These are phyloP conservation scores for Saccharata proteae DNA, from an alignment of 2,329 filamentous ascomycete genomes.

Conservation along the genomic window DNA sequence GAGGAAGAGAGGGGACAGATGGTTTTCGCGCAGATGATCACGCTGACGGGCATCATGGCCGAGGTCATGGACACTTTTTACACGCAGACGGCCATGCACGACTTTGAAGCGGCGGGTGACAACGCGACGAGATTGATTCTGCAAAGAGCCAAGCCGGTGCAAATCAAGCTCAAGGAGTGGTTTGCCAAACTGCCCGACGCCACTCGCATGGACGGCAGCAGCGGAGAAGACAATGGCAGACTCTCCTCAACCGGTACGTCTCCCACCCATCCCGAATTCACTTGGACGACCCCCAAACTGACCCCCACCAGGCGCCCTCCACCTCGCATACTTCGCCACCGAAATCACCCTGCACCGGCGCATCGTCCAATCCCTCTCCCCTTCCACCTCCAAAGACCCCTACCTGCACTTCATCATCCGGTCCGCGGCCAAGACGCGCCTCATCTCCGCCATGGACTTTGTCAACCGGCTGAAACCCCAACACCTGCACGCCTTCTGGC, in stretches of 20 bases:
- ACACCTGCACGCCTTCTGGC: conserved; percentile 88
- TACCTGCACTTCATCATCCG: conserved; percentile 89
- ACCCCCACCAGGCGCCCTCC: conserved; percentile 47
- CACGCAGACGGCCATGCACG: conserved; percentile 62
- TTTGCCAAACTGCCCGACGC: conserved; percentile 54
- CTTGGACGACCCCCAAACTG: conserved; percentile 4
- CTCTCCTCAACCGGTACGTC: conserved; percentile 31
- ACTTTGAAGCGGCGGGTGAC: conserved; percentile 51
- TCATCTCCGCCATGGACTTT: conserved; percentile 96
- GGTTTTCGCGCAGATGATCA: conserved; percentile 64
- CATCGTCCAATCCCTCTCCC: conserved; percentile 68
- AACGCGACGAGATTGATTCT: conserved; percentile 64
- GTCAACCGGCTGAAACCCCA: conserved; percentile 81
- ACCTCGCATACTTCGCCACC: conserved; percentile 85
- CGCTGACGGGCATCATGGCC: conserved; percentile 61
- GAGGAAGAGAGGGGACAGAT: conserved; percentile 57
- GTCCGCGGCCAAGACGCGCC: conserved; percentile 80
- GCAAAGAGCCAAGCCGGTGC: conserved; percentile 66
- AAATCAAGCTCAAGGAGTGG: conserved; percentile 74
- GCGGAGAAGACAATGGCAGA: conserved; percentile 24
- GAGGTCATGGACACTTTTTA: conserved; percentile 78
- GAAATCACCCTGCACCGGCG: conserved; percentile 88
- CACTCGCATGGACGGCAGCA: conserved; percentile 50
- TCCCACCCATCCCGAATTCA: conserved; percentile 1
- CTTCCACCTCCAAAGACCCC: conserved; percentile 32